Percentiles rank a stretch among this genome's conserved stretches.
Conservation (phyloP, 179 eudicot species). For the Beta lomatogona region DNA sequence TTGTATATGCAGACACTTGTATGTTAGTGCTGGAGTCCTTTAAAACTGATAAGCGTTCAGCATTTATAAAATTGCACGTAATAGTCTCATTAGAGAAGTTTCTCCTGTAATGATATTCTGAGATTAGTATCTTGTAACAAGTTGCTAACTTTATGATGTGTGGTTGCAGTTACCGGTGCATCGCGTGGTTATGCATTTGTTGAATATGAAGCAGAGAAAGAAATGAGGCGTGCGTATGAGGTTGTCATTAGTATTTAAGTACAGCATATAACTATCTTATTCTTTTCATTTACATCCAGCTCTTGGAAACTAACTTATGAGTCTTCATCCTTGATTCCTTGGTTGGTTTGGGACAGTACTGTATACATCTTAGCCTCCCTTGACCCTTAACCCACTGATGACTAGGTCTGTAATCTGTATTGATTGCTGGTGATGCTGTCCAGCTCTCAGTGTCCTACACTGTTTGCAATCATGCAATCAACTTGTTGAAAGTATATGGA, state of each 20-base stretch:
- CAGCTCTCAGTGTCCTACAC: neutral
- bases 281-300: neutral
- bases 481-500: neutral
- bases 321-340: neutral
- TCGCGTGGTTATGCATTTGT: conserved; percentile 97
- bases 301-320: neutral
- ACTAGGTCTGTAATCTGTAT: neutral
- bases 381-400: too few relatives aligned
- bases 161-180: conserved; percentile 83
- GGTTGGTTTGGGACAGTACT: neutral
- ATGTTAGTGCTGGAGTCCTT: neutral
- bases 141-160: conserved; percentile 12
- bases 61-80: neutral
- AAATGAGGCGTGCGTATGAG: conserved; percentile 93
- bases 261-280: neutral
- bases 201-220: conserved; percentile 81
- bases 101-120: neutral
- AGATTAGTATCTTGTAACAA: neutral
- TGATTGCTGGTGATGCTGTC: neutral
- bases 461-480: neutral
- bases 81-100: neutral
- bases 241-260: conserved; percentile 31
- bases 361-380: neutral
- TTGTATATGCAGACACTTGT: neutral
- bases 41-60: neutral